Base-by-base conservation (phyloP, 176 grass and related monocot species). In the Alopecurus myosuroides region DNA sequence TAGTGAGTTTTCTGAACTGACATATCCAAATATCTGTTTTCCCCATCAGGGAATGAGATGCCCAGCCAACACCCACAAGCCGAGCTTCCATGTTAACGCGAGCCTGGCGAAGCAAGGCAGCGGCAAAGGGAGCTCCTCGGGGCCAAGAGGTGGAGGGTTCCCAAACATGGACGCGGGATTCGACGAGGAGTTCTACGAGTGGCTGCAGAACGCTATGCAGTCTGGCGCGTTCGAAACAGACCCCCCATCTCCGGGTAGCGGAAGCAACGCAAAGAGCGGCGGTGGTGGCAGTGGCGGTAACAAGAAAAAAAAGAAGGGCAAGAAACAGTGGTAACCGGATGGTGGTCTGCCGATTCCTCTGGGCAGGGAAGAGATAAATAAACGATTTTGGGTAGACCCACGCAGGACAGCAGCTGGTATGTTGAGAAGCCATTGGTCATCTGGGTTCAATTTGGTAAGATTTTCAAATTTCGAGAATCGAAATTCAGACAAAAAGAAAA, bases 81-180 rank as follows among this genome's bases (percentile, higher is more conserved):
- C 97, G 19, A 99, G 91, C 76, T 99, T 99, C 78, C 97, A 99
- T 82, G 91, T 96, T 15, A 96, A 96, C 29, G 85, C 93, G 46
- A 99, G 79, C 49, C 22, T 99, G 56, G 79, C 90, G 42, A 99
- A 92, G 79, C 90, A 93, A 65, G 88, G 55, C 33, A 95, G 77
- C 70, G 84, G 91, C 36, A 99, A 96, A 72, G 93, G 87, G 41
- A 87, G 68, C 34, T 61, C 65, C 72, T 94, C 92, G 1, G 76
- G 80, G 0, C 86, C 92, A 4, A 88, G 73, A 79, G 91, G 79
- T 26, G 85, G 88, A 30, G 79, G 82, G n/a, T 18, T 70, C 62
- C 74, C 88, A 42, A 92, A 91, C 49, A 80, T 94, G 26, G 97
- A 99, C 70, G 91, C 83, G 36, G 88, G 45, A 74, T 85, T 95